Conservation (phyloP, 768 basidiomycete species). For the Cystobasidium onofrii region DNA sequence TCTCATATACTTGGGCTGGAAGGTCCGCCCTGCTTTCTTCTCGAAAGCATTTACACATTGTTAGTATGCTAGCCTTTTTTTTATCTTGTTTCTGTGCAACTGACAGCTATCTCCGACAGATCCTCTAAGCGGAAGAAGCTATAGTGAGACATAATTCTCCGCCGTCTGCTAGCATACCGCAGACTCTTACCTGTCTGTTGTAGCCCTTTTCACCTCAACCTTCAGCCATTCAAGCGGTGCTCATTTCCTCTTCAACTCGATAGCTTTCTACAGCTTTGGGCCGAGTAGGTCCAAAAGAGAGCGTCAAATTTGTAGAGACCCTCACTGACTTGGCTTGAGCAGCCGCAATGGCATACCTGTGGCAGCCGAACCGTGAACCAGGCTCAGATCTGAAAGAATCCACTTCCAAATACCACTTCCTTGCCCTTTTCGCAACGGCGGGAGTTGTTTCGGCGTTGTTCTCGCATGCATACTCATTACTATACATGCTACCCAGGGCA, state of each 20-base stretch:
- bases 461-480: constrained; percentile 16
- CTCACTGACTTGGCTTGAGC: not conserved
- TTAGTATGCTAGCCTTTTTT: not conserved
- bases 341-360: constrained; percentile 30
- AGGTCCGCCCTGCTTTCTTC: constrained; percentile 14
- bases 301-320: too few species aligned
- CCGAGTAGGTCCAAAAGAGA: not conserved
- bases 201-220: constrained; percentile 15
- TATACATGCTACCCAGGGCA: constrained; percentile 4
- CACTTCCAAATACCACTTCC: constrained; percentile 15
- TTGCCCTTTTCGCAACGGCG: constrained; percentile 19
- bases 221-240: constrained; percentile 23
- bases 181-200: not conserved
- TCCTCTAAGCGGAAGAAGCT: constrained; percentile 24
- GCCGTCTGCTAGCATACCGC: not conserved
- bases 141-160: not conserved
- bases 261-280: constrained; percentile 27
- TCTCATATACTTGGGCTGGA: constrained; percentile 16
- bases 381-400: constrained; percentile 18
- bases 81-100: too few species aligned
- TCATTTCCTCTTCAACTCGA: constrained; percentile 29
- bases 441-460: constrained; percentile 8
- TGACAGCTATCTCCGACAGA: not conserved
- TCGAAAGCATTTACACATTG: constrained; percentile 28
- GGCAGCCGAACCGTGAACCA: constrained; percentile 16